These are phyloP conservation scores for Tulasnella calospora DNA, from an alignment of 768 basidiomycete species.

Conservation along the genomic window DNA sequence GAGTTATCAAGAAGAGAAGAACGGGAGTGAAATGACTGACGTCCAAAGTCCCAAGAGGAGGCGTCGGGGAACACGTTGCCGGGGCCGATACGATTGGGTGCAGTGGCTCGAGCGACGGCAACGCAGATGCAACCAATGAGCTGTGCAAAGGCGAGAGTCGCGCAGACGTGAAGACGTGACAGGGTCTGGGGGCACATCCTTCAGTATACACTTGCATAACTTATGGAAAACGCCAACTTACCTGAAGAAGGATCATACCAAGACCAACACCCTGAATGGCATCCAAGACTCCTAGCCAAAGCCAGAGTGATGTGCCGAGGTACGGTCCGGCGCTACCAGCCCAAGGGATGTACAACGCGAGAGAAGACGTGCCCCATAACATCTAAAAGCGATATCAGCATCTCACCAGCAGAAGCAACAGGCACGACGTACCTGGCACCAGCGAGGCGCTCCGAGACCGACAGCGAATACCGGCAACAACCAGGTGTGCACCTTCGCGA, in stretches of 20 bases:
- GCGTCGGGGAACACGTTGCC: constrained; percentile 88
- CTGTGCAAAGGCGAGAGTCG: constrained; percentile 85
- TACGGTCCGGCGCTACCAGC: constrained; percentile 81
- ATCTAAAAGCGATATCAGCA: constrained; percentile 45
- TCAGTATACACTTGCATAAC: not conserved
- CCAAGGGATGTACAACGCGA: constrained; percentile 92
- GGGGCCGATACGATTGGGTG: constrained; percentile 85
- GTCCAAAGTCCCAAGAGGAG: constrained; percentile 82
- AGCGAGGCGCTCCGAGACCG: constrained; percentile 86
- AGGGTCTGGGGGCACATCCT: constrained; percentile 50
- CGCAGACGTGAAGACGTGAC: constrained; percentile 89
- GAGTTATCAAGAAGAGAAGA: not conserved
- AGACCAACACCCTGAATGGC: constrained; percentile 92
- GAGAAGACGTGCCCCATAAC: constrained; percentile 91
- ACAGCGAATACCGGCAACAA: constrained; percentile 91
- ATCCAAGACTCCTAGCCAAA: constrained; percentile 93
- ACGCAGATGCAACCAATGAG: constrained; percentile 86
- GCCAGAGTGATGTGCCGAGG: constrained; percentile 83
- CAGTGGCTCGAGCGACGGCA: constrained; percentile 87
- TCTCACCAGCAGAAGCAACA: not conserved
- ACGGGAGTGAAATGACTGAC: constrained; percentile 35
- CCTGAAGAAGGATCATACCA: constrained; percentile 82
- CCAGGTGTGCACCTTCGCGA: constrained; percentile 95
- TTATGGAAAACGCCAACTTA: constrained; percentile 22
- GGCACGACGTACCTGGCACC: constrained; percentile 71